Conservation (phyloP, 805 yeast species). For the Yueomyces sinensis region DNA sequence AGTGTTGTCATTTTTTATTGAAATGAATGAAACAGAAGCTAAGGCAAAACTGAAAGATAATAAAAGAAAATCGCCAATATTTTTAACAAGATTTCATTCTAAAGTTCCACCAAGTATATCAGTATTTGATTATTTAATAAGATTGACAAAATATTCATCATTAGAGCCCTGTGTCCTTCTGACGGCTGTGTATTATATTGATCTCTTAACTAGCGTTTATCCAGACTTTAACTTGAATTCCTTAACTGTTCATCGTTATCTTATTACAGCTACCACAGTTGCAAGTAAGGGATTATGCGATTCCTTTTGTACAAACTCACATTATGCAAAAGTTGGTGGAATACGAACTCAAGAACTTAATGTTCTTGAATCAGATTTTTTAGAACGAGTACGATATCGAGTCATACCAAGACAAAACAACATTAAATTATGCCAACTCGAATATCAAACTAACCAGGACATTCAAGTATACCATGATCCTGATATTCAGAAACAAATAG, state of each 20-base stretch:
- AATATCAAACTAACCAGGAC: conserved; percentile 7
- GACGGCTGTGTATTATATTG: conserved; percentile 81
- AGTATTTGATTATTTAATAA: conserved; percentile 56
- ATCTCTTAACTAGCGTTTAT: conserved; percentile 64
- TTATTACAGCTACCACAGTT: conserved; percentile 80
- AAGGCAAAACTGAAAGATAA: conserved; percentile 17
- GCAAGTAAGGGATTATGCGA: conserved; percentile 89
- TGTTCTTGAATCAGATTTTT: conserved; percentile 77
- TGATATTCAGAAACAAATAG: background rate
- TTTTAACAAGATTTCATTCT: conserved; percentile 82
- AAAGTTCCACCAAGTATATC: conserved; percentile 85
- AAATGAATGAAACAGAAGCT: conserved; percentile 45
- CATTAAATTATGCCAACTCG: conserved; percentile 27
- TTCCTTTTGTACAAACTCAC: conserved; percentile 83
- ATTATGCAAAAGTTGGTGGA: conserved; percentile 95
- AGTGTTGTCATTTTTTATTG: conserved; percentile 65
- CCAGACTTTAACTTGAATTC: conserved; percentile 76
- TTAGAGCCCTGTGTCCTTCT: conserved; percentile 73
- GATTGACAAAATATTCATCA: conserved; percentile 74
- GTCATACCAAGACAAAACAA: conserved; percentile 44
- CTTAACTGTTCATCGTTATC: conserved; percentile 83
- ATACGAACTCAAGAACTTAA: conserved; percentile 73
- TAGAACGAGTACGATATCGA: conserved; percentile 66
- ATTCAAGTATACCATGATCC: too few relatives aligned
- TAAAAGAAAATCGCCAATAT: conserved; percentile 13